Evolutionary conservation across 805 yeast species (phyloP).

Genomic region (Metschnikowia arizonensis): DNA sequence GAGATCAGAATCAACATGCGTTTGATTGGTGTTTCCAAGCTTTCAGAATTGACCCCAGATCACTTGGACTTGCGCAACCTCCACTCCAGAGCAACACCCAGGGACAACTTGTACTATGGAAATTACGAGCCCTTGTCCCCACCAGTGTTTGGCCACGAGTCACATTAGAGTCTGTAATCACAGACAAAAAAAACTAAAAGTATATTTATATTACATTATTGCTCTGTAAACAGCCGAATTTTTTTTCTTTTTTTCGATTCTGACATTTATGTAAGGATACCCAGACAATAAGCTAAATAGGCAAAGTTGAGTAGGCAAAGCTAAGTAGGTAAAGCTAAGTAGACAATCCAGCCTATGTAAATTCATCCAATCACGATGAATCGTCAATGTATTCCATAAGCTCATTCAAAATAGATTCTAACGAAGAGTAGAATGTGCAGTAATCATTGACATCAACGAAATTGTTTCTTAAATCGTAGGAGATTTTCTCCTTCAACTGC

Average conservation of each 20-base stretch:
- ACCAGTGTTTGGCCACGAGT: constrained; percentile 12
- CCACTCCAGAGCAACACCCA: constrained; percentile 8
- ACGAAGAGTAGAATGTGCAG: constrained; percentile 40
- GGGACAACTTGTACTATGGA: constrained; percentile 12
- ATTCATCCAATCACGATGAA: background rate
- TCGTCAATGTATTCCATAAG: constrained; percentile 35
- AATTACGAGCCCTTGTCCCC: constrained; percentile 17
- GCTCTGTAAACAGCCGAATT: background rate
- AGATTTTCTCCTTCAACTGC: constrained; percentile 36
- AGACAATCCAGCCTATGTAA: background rate
- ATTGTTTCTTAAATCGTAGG: constrained; percentile 39
- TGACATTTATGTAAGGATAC: background rate
- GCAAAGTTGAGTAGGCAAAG: too few relatives aligned
- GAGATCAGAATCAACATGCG: constrained; percentile 79
- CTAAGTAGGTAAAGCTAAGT: too few relatives aligned
- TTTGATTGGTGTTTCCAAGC: constrained; percentile 62
- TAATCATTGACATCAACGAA: constrained; percentile 43
- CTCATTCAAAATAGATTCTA: constrained; percentile 38
- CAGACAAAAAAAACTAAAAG: too few relatives aligned
- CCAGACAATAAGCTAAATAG: background rate
- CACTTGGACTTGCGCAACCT: constrained; percentile 16
- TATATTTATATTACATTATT: too few relatives aligned
- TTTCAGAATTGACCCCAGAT: constrained; percentile 24
- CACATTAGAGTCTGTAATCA: background rate
- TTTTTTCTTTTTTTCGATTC: background rate